phyloP scores from a whole-genome alignment of 208 protist species.

The Naegleria fowleri region DNA sequence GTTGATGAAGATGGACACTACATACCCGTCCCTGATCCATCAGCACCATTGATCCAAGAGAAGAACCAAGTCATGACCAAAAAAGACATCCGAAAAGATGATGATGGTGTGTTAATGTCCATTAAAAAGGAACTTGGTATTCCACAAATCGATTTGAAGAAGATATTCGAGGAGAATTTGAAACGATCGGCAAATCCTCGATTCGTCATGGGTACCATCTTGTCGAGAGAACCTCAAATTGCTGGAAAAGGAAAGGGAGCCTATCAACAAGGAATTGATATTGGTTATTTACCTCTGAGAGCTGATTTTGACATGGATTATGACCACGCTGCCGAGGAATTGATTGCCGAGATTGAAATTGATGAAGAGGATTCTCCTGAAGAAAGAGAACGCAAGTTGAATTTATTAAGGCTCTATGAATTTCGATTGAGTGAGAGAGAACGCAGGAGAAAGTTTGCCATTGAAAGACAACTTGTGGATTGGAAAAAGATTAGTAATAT shows the following conservation, averaged over 20 bases:
- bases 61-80: background rate
- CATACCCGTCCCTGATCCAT: background rate
- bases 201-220: background rate
- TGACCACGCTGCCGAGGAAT: conserved; percentile 15
- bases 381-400: conserved; percentile 18
- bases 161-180: background rate
- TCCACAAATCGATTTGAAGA: background rate
- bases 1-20: background rate
- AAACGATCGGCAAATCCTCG: background rate
- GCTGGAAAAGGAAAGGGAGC: background rate
- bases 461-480: conserved; percentile 9
- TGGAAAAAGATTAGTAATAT: background rate
- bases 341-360: conserved; percentile 21
- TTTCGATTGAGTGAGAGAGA: conserved; percentile 21
- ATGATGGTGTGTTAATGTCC: background rate
- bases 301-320: conserved; percentile 20
- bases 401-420: background rate
- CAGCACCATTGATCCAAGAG: background rate
- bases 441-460: background rate
- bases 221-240: background rate
- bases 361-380: background rate
- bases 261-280: background rate
- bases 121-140: background rate
- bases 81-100: background rate
- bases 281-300: conserved; percentile 22